Base-by-base conservation (phyloP, 2,329 filamentous ascomycete genomes). In the Epichloe amarillans region DNA sequence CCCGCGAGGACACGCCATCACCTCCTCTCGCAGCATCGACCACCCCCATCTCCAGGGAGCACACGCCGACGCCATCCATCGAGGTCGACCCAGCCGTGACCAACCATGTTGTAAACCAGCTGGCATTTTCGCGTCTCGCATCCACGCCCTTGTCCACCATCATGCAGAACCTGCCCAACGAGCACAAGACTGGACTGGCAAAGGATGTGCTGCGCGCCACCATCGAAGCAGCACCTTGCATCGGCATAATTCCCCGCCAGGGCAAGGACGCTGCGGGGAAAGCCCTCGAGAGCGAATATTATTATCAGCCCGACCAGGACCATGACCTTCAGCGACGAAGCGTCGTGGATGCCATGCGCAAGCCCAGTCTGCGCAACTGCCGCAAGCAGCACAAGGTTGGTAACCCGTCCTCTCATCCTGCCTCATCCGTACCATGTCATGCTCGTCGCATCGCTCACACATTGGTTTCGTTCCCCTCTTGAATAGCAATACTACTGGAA, bases 191-290 rank as follows among this genome's bases (percentile, higher is more conserved):
- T 51, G 75, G 73, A 38, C 69, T 89, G 30, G 74, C 75, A 26
- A 79, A 76, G 55, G 72, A 77, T 2, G 77, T 82, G 41, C 76
- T 97, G 48, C 83, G 83, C 53, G 72, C 70, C 44, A 76, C 94
- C 52, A 78, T 97, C 42, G 84, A 89, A 62, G 72, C 73, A 23
- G 86, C 87, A 5, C 67, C 77, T 8, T 95, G 88, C 63, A 82
- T 97, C 55, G 93, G 93, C 45, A 84, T 93, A 65, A 95, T 98
- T 60, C 76, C 78, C 48, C 84, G 93, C 39, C 84, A 91, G 65
- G 93, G 93, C 63, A 98, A 97, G 67, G 93, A 98, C 64, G 93
- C 93, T 5, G 91, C 93, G 0, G 93, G 93, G 58, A 93, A 96
- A 71, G 72, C 84, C 6, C 77, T 98, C 1, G 91, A 98, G 73